Percentiles rank a stretch among this genome's conserved stretches.
phyloP scores from a whole-genome alignment of 2,329 filamentous ascomycete genomes.

The Penicillium crustosum region DNA sequence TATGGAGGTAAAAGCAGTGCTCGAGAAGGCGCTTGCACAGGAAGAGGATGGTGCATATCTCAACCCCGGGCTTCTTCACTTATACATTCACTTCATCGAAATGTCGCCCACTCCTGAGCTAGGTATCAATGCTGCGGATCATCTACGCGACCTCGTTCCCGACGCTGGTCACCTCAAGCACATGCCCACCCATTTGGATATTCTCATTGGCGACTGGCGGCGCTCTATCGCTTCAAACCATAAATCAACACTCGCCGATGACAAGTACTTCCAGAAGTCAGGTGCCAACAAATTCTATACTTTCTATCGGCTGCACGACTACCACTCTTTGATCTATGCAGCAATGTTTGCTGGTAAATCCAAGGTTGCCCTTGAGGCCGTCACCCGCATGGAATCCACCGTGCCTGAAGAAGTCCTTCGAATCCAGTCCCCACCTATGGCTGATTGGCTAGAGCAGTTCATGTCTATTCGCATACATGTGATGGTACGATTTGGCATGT shows the following conservation, averaged over 20 bases:
- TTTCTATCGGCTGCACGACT: conserved; percentile 69
- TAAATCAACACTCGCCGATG: conserved; percentile 64
- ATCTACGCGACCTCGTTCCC: conserved; percentile 64
- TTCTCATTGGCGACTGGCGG: conserved; percentile 68
- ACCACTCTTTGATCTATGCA: conserved; percentile 70
- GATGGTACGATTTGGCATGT: conserved; percentile 68
- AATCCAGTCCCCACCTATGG: conserved; percentile 69
- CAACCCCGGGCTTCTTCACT: conserved; percentile 69
- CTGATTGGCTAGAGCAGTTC: conserved; percentile 74
- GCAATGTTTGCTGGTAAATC: conserved; percentile 72
- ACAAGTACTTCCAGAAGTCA: conserved; percentile 58
- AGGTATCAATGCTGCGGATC: conserved; percentile 56
- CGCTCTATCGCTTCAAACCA: conserved; percentile 65
- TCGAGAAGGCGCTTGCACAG: conserved; percentile 58
- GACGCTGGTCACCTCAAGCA: conserved; percentile 68
- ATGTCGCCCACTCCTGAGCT: conserved; percentile 67
- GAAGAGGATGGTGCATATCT: conserved; percentile 47
- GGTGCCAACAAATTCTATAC: conserved; percentile 70
- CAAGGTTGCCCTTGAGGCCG: conserved; percentile 61
- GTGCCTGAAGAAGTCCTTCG: conserved; percentile 64
- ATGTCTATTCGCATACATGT: conserved; percentile 65
- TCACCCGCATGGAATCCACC: conserved; percentile 57
- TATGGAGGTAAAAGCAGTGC: conserved; percentile 55
- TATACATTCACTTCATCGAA: conserved; percentile 75
- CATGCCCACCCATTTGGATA: conserved; percentile 74